Evolutionary conservation across 1,139 yeast species (phyloP), one percentile per base, ranked within the genome.

Genomic region (Wickerhamomyces sp.): DNA sequence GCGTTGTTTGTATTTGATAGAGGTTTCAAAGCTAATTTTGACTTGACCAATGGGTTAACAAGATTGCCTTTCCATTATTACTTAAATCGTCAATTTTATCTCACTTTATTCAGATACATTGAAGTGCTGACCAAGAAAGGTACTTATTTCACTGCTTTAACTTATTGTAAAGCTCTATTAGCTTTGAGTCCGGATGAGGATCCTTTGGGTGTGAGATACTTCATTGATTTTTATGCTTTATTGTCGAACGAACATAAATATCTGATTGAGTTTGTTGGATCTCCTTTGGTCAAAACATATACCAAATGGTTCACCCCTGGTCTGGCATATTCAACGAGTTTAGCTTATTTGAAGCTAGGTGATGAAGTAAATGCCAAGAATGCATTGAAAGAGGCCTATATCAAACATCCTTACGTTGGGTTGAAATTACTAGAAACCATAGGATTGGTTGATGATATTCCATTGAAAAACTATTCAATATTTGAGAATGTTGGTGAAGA

Each of bases 1-100:
- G 87, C 91, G 5, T 65, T 90, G 23, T 85, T 88, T 59, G 83
- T 84, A 1, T 87, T 85, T 64, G 96, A 90, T 59, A 71, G 96
- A 57, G 78, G 76, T 11, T 64, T 81, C 49, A 75, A 72, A 46
- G 67, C 68, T 30, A 66, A 66, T 13, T 69, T 78, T 50, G 76
- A 72, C 35, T 76, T 84, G 18, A 75, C 78, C 10, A 68, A 76
- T 11, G 86, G 87, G 2, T 69, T 79, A 18, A 70, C 81, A 26
- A 77, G 95, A 49, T 66, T 90, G 36, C 96, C 96, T 1, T 90
- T 78, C 64, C 89, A 84, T 59, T 72, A 73, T 40, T 84, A 80
- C 56, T 75, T 82, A 64, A 89, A 87, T 64, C 74, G 97, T 53
- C 90, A 84, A 55, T 82, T 89, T 53, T 85, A 85, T 55, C 66